Percentiles rank a stretch among this genome's conserved stretches.
These are phyloP conservation scores for Apiospora marii DNA, from an alignment of 2,329 filamentous ascomycete genomes.

Conservation along the genomic window DNA sequence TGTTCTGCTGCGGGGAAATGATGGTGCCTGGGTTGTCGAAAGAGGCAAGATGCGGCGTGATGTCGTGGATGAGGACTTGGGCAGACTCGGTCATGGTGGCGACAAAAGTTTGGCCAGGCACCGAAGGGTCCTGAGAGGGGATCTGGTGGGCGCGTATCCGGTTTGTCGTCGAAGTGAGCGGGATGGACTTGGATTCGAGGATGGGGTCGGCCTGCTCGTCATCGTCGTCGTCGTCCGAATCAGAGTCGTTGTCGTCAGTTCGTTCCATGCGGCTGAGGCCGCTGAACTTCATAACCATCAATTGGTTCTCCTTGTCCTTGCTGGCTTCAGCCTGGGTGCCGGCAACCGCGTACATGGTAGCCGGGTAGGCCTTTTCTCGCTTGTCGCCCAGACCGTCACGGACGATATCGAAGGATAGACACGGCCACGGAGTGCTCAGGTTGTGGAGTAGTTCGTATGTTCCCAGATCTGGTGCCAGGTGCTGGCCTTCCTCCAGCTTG, in stretches of 20 bases:
- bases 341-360: constrained; percentile 92
- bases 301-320: constrained; percentile 83
- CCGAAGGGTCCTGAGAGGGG: constrained; percentile 72
- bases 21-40: constrained; percentile 89
- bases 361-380: constrained; percentile 85
- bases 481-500: constrained; percentile 90
- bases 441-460: constrained; percentile 98
- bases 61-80: constrained; percentile 90
- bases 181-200: constrained; percentile 90
- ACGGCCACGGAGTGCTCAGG: constrained; percentile 94
- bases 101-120: constrained; percentile 81
- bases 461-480: constrained; percentile 87
- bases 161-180: constrained; percentile 88
- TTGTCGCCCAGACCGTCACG: constrained; percentile 86
- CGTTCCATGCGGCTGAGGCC: constrained; percentile 87
- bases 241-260: constrained; percentile 71
- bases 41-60: constrained; percentile 85
- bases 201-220: constrained; percentile 87
- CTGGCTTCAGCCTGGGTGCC: constrained; percentile 88
- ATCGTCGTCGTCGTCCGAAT: constrained; percentile 76
- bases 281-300: constrained; percentile 97
- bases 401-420: constrained; percentile 93
- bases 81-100: constrained; percentile 93
- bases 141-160: constrained; percentile 88
- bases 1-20: constrained; percentile 84